Conservation (phyloP, 2,329 filamentous ascomycete genomes). For the Exophiala bonariae region DNA sequence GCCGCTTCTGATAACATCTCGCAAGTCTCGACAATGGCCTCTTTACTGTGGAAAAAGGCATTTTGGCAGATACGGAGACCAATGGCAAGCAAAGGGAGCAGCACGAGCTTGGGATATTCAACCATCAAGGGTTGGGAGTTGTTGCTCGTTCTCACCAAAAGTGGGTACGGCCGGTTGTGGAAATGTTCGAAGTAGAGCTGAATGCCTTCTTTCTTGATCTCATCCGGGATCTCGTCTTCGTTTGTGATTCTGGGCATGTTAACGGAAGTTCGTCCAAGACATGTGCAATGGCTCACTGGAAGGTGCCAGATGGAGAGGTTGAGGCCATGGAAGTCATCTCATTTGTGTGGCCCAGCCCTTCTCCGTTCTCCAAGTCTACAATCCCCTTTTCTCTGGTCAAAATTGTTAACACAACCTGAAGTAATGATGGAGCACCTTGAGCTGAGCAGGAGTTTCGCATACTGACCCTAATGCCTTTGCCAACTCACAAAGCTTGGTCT, state of each 20-base stretch:
- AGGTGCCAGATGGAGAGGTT: not conserved
- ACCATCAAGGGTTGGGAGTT: not conserved
- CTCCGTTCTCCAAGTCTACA: not conserved
- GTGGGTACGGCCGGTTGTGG: slow-evolving; percentile 4
- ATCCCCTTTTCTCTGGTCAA: not conserved
- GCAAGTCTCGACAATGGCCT: not conserved
- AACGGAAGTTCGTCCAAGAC: not conserved
- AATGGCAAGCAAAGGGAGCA: not conserved
- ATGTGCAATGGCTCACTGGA: not conserved
- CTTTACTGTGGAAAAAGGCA: not conserved
- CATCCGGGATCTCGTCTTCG: not conserved
- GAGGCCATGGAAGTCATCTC: not conserved
- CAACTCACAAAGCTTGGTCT: slow-evolving; percentile 1
- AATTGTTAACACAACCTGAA: not conserved
- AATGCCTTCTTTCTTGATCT: slow-evolving; percentile 1
- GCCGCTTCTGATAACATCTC: not conserved
- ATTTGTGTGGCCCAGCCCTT: not conserved
- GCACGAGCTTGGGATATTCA: slow-evolving; percentile 1
- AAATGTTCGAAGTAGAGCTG: slow-evolving; percentile 6
- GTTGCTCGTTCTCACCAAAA: not conserved
- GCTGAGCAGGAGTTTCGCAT: not conserved
- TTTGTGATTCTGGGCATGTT: slow-evolving; percentile 1
- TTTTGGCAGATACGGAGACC: not conserved
- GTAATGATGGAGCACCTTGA: not conserved
- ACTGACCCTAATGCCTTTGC: slow-evolving; percentile 1